Percentiles rank a stretch among this genome's conserved stretches.
These are phyloP conservation scores for Nissolia schottii DNA, from an alignment of 306 rosid species.

Conservation along the genomic window DNA sequence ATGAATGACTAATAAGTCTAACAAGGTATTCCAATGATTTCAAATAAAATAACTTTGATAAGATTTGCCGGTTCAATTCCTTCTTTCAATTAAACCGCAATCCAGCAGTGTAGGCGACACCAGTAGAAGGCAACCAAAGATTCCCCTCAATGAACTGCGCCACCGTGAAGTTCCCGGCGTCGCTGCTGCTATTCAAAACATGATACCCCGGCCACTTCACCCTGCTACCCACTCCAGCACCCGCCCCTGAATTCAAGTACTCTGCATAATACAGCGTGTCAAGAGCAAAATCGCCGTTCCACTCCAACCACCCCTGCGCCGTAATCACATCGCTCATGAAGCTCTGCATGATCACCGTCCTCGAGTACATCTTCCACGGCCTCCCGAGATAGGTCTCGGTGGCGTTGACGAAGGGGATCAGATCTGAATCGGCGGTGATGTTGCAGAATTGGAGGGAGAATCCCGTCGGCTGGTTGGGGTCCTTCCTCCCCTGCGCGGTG, in stretches of 20 bases:
- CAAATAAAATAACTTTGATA: too few relatives aligned
- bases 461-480: constrained; percentile 66
- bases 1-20: too few relatives aligned
- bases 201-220: constrained; percentile 76
- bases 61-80: background rate
- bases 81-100: constrained; percentile 32
- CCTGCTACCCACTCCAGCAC: constrained; percentile 39
- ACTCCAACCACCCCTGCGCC: constrained; percentile 85
- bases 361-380: constrained; percentile 78
- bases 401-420: constrained; percentile 27
- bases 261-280: constrained; percentile 65
- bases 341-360: constrained; percentile 64
- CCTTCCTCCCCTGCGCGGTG: constrained; percentile 88
- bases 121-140: constrained; percentile 76
- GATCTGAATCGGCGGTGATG: constrained; percentile 59
- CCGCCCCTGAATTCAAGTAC: constrained; percentile 64
- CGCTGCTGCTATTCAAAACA: constrained; percentile 34
- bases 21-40: too few relatives aligned
- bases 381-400: constrained; percentile 61
- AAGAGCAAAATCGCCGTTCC: constrained; percentile 53
- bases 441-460: constrained; percentile 82
- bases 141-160: constrained; percentile 65
- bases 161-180: constrained; percentile 51
- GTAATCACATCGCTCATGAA: constrained; percentile 41
- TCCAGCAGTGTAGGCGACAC: constrained; percentile 58